Percentiles rank a stretch among this genome's conserved stretches.
phyloP scores from a whole-genome alignment of 83 land plant species.

The Diphasiastrum complanatum region DNA sequence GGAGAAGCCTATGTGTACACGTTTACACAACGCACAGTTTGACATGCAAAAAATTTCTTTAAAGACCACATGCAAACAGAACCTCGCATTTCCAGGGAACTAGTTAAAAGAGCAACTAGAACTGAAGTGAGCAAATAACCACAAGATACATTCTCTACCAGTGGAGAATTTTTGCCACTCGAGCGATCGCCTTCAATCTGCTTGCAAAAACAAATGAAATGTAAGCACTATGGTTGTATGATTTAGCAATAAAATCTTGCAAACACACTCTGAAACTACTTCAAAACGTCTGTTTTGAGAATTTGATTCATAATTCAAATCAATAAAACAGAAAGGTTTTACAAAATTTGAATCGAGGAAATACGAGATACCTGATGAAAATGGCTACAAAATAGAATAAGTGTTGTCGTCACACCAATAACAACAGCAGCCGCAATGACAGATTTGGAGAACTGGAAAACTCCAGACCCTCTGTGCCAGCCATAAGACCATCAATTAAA shows the following conservation, averaged over 20 bases:
- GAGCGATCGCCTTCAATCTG: slow-evolving; percentile 83
- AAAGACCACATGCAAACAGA: too few relatives aligned
- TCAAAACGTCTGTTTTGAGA: not conserved
- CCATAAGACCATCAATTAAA: slow-evolving; percentile 11
- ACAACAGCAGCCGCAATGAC: slow-evolving; percentile 52
- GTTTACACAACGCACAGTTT: too few relatives aligned
- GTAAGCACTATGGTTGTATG: not conserved
- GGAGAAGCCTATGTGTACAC: not conserved
- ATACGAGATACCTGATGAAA: slow-evolving; percentile 84
- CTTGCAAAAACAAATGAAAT: slow-evolving; percentile 1
- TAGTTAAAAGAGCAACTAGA: not conserved
- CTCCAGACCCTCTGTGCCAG: slow-evolving; percentile 25
- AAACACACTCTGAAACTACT: not conserved
- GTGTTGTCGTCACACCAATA: slow-evolving; percentile 76
- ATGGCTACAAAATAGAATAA: slow-evolving; percentile 96
- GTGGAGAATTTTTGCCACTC: slow-evolving; percentile 85
- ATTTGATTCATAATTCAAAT: not conserved
- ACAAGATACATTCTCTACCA: slow-evolving; percentile 47
- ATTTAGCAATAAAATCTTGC: not conserved
- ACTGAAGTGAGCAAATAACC: not conserved
- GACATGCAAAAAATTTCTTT: too few relatives aligned
- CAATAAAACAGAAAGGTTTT: not conserved
- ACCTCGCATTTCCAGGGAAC: not conserved
- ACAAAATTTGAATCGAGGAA: not conserved
- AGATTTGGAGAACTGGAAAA: slow-evolving; percentile 41